Percentiles rank a stretch among this genome's conserved stretches.
phyloP scores from a whole-genome alignment of 2,329 filamentous ascomycete genomes.

The Colletotrichum sp. region DNA sequence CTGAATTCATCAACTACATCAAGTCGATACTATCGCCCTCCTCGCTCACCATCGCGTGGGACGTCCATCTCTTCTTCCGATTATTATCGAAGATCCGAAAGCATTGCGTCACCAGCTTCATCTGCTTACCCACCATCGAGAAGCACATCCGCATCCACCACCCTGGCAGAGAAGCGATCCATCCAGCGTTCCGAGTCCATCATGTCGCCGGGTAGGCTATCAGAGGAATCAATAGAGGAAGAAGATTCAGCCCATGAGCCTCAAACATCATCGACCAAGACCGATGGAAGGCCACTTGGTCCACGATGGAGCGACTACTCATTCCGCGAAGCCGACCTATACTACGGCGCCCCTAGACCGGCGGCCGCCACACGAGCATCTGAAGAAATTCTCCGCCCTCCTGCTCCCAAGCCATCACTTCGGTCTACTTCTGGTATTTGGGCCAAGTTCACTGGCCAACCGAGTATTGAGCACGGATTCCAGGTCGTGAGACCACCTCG shows the following conservation, averaged over 20 bases:
- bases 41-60: slow-evolving; percentile 1
- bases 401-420: not conserved
- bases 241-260: not conserved
- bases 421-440: slow-evolving; percentile 5
- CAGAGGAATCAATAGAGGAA: not conserved
- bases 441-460: slow-evolving; percentile 5
- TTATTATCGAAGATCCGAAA: not conserved
- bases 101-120: not conserved
- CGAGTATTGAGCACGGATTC: not conserved
- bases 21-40: slow-evolving; percentile 13
- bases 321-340: slow-evolving; percentile 39
- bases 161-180: not conserved
- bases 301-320: slow-evolving; percentile 37
- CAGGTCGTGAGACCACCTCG: not conserved
- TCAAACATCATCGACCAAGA: not conserved
- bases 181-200: not conserved
- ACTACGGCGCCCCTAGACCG: slow-evolving; percentile 26
- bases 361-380: not conserved
- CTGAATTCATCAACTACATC: not conserved
- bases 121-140: not conserved
- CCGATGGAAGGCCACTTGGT: slow-evolving; percentile 18
- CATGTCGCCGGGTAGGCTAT: not conserved
- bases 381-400: not conserved
- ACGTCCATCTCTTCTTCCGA: slow-evolving; percentile 2
- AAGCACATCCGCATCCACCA: not conserved